Conservation (phyloP, 176 grass and related monocot genomes). For the Carex parvula region DNA sequence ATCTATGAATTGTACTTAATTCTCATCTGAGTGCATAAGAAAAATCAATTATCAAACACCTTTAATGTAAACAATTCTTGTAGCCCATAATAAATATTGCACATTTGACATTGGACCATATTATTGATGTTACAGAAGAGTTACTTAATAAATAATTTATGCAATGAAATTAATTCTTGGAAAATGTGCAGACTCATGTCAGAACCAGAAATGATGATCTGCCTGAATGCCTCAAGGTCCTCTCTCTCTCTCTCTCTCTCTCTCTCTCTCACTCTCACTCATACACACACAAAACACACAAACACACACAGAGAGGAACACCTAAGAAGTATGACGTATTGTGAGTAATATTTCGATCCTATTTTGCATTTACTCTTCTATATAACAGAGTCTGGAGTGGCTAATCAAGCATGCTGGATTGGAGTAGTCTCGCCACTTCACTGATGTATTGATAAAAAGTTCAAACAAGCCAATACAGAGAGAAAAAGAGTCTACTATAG, state of each 20-base stretch:
- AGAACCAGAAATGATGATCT: conserved; percentile 81
- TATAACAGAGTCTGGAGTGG: conserved; percentile 69
- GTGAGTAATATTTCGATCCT: not conserved
- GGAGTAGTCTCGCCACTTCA: not conserved
- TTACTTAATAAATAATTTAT: not conserved
- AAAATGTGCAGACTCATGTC: conserved; percentile 75
- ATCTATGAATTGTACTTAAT: not conserved
- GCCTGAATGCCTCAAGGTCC: conserved; percentile 90
- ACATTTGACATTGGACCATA: not conserved
- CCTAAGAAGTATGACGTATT: conserved; percentile 7
- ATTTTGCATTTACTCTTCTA: conserved; percentile 7
- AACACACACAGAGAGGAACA: not conserved
- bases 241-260: conserved; percentile 26
- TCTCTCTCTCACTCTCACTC: conserved; percentile 14
- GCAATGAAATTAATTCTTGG: not conserved
- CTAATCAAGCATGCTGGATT: conserved; percentile 50
- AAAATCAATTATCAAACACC: not conserved
- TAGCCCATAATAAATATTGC: not conserved
- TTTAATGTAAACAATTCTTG: not conserved
- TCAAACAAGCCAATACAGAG: not conserved
- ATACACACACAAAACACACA: not conserved
- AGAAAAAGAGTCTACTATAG: too few relatives aligned
- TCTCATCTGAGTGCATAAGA: not conserved
- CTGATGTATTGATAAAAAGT: not conserved
- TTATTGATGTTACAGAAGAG: not conserved